These are phyloP conservation scores for Metarhizium humberi DNA, from an alignment of 2,329 filamentous ascomycete genomes.

Conservation along the genomic window DNA sequence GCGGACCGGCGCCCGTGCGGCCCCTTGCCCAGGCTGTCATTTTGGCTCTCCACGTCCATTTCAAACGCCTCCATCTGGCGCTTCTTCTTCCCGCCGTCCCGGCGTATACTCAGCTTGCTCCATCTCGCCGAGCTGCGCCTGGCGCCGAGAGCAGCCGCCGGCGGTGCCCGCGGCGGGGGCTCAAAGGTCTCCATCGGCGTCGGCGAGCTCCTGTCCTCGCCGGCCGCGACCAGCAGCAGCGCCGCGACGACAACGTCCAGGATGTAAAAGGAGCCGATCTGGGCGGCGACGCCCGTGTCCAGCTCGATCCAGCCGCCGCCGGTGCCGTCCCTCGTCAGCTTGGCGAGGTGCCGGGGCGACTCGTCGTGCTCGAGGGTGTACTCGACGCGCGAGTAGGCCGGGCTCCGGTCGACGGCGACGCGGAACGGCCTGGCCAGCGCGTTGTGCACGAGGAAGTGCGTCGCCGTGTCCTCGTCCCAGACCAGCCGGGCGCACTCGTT, in stretches of 20 bases:
- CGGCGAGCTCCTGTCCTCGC: slow-evolving; percentile 40
- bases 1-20: slow-evolving; percentile 27
- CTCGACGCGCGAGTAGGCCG: slow-evolving; percentile 51
- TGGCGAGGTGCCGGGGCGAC: slow-evolving; percentile 49
- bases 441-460: slow-evolving; percentile 55
- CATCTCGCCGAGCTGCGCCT: slow-evolving; percentile 12
- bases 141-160: slow-evolving; percentile 12
- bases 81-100: slow-evolving; percentile 22
- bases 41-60: slow-evolving; percentile 55
- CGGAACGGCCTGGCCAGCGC: slow-evolving; percentile 55
- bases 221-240: slow-evolving; percentile 47
- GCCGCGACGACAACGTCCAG: slow-evolving; percentile 54
- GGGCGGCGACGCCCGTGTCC: slow-evolving; percentile 49
- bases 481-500: slow-evolving; percentile 61
- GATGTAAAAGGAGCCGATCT: slow-evolving; percentile 52
- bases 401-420: slow-evolving; percentile 47
- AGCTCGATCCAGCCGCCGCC: slow-evolving; percentile 52
- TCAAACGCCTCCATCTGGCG: slow-evolving; percentile 46
- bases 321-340: slow-evolving; percentile 50
- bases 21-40: slow-evolving; percentile 30
- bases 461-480: slow-evolving; percentile 55
- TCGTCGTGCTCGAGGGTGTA: slow-evolving; percentile 59
- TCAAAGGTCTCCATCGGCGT: slow-evolving; percentile 44
- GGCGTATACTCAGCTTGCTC: slow-evolving; percentile 20
- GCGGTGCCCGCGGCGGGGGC: slow-evolving; percentile 46